Evolutionary conservation across 176 grass and related monocot genomes (phyloP), one percentile per base, ranked within the genome.

Genomic region (Avena sativa): DNA sequence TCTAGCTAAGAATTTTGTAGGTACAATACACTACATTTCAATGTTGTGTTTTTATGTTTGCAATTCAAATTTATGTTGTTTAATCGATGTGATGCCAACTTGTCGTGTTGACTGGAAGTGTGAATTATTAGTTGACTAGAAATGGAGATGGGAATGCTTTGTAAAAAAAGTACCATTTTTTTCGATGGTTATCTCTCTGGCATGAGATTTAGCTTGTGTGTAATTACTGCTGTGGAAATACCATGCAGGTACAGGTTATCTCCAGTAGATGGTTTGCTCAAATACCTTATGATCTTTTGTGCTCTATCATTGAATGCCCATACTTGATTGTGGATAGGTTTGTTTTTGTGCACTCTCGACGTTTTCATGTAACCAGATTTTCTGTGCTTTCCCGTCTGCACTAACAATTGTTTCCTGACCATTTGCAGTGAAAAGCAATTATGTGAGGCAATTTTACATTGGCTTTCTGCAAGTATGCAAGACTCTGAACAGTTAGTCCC

Each of bases 1-100:
- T 89, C 57, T 94, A 70, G 93, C 93, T 83, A 85, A 79, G 51
- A 92, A 92, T 74, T 92, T 94, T 92, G 90, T 94, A 90, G 90
- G 90, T 94, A 92, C 90, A 88, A 57, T 6, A 38, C 28, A 86
- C 48, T 68, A 57, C 2, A 20, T 79, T 86, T 32, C 26, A 84
- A 12, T 60, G n/a, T 1, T 51, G 38, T 65, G 30, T 7, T 17
- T 87, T 36, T 80, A 9, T 17, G 15, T 74, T 63, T 44, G 53
- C 40, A n/a, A 12, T 66, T 1, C 52, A 47, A 48, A 44, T 48
- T 48, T 61, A 74, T 84, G 20, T 12, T 83, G 21, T 26, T 72
- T 36, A 50, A n/a, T 70, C 55, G 64, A 72, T 74, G 21, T 32
- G n/a, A 48, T 2, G 36, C 21, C 36, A 12, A 46, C n/a, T 71